These are phyloP conservation scores for Inonotus hispidus DNA, from an alignment of 1,284 basidiomycete species.

Conservation along the genomic window DNA sequence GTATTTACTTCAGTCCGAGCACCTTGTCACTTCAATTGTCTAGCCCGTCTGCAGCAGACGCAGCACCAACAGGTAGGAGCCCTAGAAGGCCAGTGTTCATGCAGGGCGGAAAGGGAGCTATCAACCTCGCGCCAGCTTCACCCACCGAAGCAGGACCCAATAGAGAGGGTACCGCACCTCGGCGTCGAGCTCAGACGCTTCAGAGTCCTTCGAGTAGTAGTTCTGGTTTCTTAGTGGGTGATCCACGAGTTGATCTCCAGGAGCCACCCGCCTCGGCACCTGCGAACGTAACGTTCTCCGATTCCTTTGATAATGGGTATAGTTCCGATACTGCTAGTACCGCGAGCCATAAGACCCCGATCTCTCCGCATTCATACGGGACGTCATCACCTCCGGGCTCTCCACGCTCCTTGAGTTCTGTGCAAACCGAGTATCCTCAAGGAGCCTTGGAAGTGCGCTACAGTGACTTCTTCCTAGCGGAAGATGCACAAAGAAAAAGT, in stretches of 20 bases:
- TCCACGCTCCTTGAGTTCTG: neutral
- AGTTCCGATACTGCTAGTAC: conserved; percentile 5
- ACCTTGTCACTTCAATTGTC: conserved; percentile 31
- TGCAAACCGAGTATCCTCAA: neutral
- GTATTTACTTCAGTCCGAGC: conserved; percentile 47
- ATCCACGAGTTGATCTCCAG: neutral
- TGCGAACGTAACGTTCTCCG: conserved; percentile 1
- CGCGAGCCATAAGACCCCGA: neutral
- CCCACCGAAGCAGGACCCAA: neutral
- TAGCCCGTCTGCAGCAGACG: conserved; percentile 31
- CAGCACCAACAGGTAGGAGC: neutral
- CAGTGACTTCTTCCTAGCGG: neutral
- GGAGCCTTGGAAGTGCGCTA: neutral
- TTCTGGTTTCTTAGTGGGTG: neutral
- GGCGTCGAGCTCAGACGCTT: conserved; percentile 14
- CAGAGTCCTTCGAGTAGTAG: neutral
- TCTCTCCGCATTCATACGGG: neutral
- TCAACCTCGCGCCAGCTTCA: conserved; percentile 8
- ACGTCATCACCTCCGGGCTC: neutral
- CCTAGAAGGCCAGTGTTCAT: conserved; percentile 13
- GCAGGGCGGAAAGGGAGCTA: conserved; percentile 13
- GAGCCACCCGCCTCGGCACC: conserved; percentile 15
- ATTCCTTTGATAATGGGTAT: conserved; percentile 10
- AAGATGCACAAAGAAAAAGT: neutral
- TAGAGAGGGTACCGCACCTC: neutral